A percentile compares a stretch with the other conserved stretches of the same genome.
phyloP scores from a whole-genome alignment of 1,139 yeast species.

The Geotrichum siamense region DNA sequence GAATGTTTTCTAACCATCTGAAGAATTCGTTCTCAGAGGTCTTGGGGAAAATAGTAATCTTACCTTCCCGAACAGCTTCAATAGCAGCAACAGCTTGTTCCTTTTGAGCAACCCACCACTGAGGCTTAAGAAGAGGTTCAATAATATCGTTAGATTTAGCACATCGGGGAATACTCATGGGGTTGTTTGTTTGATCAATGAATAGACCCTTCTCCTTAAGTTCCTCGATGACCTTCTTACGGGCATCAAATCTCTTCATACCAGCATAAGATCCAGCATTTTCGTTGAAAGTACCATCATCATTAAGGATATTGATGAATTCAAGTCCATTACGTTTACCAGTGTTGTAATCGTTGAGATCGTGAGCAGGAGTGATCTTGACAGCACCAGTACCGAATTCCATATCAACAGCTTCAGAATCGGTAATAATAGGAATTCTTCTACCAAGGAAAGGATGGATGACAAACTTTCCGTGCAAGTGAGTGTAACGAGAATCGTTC shows the following conservation, averaged over 20 bases:
- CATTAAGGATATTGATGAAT: conserved; percentile 82
- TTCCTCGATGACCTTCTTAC: conserved; percentile 73
- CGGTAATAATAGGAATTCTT: conserved; percentile 79
- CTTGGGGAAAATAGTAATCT: conserved; percentile 75
- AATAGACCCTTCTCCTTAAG: conserved; percentile 68
- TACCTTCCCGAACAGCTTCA: conserved; percentile 76
- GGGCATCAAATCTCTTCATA: conserved; percentile 89
- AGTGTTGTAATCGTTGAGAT: conserved; percentile 90
- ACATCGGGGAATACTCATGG: conserved; percentile 90
- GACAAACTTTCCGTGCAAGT: conserved; percentile 88
- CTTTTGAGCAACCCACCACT: conserved; percentile 96
- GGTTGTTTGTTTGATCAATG: conserved; percentile 83
- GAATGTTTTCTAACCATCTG: conserved; percentile 94
- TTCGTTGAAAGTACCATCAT: conserved; percentile 84
- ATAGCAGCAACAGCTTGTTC: conserved; percentile 88
- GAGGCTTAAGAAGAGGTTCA: conserved; percentile 95
- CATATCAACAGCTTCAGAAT: conserved; percentile 94
- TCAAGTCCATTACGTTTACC: conserved; percentile 92
- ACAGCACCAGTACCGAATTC: conserved; percentile 99
- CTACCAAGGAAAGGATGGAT: conserved; percentile 86
- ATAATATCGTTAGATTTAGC: conserved; percentile 95
- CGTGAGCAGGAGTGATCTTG: conserved; percentile 97
- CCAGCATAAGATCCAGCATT: conserved; percentile 88
- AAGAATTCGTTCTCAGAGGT: conserved; percentile 87
- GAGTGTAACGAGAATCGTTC: conserved; percentile 83